Conservation (phyloP, 2,329 filamentous ascomycete species). For the Nothopassalora personata region DNA sequence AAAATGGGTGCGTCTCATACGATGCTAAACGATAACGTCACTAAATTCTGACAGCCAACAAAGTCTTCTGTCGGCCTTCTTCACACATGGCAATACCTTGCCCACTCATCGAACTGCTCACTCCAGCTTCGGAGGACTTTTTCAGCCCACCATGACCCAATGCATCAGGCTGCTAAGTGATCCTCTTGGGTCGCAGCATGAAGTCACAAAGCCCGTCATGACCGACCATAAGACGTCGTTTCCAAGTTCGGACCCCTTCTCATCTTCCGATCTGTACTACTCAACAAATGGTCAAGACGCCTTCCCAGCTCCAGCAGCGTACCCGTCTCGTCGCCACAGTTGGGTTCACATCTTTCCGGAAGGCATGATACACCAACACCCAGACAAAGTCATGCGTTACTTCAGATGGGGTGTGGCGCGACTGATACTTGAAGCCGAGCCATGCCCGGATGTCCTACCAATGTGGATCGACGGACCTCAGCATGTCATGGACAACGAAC, state of each 20-base stretch:
- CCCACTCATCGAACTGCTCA: slow-evolving; percentile 79
- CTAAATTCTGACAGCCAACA: slow-evolving; percentile 3
- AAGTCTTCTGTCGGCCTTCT: slow-evolving; percentile 70
- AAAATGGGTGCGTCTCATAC: slow-evolving; percentile 57
- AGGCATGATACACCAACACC: slow-evolving; percentile 85
- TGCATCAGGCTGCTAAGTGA: slow-evolving; percentile 76
- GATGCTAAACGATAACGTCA: slow-evolving; percentile 10
- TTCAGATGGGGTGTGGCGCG: slow-evolving; percentile 97
- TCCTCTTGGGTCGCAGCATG: slow-evolving; percentile 24
- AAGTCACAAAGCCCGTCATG: neutral
- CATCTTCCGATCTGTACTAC: slow-evolving; percentile 50
- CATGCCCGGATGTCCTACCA: slow-evolving; percentile 80
- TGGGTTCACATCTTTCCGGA: slow-evolving; percentile 98
- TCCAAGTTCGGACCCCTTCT: slow-evolving; percentile 51
- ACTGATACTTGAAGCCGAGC: slow-evolving; percentile 82
- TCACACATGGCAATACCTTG: slow-evolving; percentile 81
- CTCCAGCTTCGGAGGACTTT: slow-evolving; percentile 75
- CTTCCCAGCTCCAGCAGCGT: slow-evolving; percentile 67
- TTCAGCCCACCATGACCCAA: slow-evolving; percentile 83
- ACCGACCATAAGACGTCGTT: slow-evolving; percentile 3
- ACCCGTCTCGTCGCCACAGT: slow-evolving; percentile 61
- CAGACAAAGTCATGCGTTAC: slow-evolving; percentile 75
- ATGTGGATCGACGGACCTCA: slow-evolving; percentile 94
- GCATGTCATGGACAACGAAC: slow-evolving; percentile 78
- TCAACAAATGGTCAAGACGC: slow-evolving; percentile 62